Base-by-base conservation (phyloP, 2,329 filamentous ascomycete genomes). In the Neofusicoccum cordaticola region DNA sequence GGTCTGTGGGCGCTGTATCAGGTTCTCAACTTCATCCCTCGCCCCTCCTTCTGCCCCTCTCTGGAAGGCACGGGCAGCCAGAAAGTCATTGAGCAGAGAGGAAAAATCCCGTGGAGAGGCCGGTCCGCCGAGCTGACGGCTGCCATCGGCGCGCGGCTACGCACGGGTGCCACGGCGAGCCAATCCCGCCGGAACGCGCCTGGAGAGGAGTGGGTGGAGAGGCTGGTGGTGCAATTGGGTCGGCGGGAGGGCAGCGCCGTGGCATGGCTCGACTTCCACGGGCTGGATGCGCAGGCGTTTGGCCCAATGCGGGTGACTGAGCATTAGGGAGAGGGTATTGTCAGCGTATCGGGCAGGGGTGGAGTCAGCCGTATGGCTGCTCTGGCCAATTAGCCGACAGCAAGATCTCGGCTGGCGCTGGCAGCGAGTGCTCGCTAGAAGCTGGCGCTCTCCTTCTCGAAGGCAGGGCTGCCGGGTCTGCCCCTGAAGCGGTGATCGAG, bases 401-500 rank as follows among this genome's bases (percentile, higher is more conserved):
- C 19, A n/a, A 62, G 58, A 62, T 62, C 58, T 62, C 58, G 58
- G 58, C 47, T 50, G 58, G 58, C 45, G 31, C n/a, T 50, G 58
- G 45, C 58, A 62, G 34, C 13, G 34, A 48, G 34, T 17, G 34
- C 58, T 62, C 58, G 58, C 58, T 62, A 62, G 58, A 62, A 62
- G 57, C 58, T 50, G 44, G 34, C 35, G 35, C 19, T 62, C 58
- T 51, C 58, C 58, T 62, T 62, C 58, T 62, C 58, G 58, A 62
- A 62, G 58, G 58, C 47, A 37, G 35, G 47, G 13, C 58, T 62
- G 58, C 44, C 34, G 47, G 58, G 58, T 31, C 35, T 62, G 58
- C 58, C 58, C 58, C 58, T 62, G 58, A 62, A 62, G 58, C 58
- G 58, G 17, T 48, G 58, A 50, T 62, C 58, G 47, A 62, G 58